Conservation (phyloP, 179 eudicot species). For the Beta corolliflora region DNA sequence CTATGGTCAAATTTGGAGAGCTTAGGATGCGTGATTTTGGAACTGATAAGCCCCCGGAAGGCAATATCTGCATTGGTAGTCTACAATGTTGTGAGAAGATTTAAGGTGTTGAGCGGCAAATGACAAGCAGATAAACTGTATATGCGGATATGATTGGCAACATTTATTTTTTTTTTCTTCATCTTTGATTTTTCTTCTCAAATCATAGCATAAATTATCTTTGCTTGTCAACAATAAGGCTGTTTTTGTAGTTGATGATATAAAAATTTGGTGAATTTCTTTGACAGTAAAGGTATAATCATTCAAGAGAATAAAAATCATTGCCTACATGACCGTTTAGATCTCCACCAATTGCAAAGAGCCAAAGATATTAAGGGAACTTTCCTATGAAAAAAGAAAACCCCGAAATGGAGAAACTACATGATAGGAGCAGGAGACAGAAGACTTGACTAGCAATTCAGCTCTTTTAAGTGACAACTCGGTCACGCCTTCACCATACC, state of each 20-base stretch:
- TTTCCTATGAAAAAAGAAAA: not conserved
- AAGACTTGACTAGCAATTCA: not conserved
- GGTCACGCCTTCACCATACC: not conserved
- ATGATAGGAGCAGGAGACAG: not conserved
- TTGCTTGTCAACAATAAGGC: not conserved
- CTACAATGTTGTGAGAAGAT: slow-evolving; percentile 16
- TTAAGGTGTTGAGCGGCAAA: slow-evolving; percentile 16
- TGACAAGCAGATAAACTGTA: slow-evolving; percentile 17
- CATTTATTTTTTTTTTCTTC: not conserved
- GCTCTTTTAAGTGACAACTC: not conserved
- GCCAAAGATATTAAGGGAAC: not conserved
- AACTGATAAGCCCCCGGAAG: slow-evolving; percentile 34
- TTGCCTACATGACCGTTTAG: not conserved
- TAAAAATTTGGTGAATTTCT: not conserved
- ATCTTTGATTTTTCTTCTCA: not conserved
- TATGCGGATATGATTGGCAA: not conserved
- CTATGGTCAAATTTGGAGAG: slow-evolving; percentile 45
- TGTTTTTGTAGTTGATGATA: not conserved
- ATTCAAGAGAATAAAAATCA: not conserved
- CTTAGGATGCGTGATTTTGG: slow-evolving; percentile 27
- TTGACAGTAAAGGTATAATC: not conserved
- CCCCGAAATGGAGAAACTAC: not conserved
- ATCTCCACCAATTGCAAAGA: not conserved
- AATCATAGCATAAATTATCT: not conserved
- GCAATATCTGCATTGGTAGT: slow-evolving; percentile 23